Evolutionary conservation across 257 asterid genomes (phyloP).

Genomic region (Echites panduratus): DNA sequence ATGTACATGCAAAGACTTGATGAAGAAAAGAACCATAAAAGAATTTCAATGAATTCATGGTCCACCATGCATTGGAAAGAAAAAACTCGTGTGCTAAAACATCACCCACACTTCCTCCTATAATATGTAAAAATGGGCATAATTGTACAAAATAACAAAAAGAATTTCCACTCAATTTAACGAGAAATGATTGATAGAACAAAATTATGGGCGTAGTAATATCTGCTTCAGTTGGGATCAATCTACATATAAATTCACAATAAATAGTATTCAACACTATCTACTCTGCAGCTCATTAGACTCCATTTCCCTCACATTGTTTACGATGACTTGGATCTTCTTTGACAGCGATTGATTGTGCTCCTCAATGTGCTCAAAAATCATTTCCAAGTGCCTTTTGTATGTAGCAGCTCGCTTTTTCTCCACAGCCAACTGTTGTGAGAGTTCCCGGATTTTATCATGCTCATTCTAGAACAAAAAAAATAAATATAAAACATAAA

Average conservation of each 20-base stretch:
- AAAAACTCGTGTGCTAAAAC: not conserved
- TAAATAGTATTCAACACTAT: constrained; percentile 14
- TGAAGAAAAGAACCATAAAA: not conserved
- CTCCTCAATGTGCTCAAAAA: constrained; percentile 87
- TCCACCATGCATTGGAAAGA: not conserved
- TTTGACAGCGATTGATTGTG: constrained; percentile 75
- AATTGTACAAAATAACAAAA: not conserved
- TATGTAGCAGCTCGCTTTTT: constrained; percentile 83
- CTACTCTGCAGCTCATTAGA: constrained; percentile 47
- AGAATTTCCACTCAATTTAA: not conserved
- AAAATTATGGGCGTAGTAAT: not conserved
- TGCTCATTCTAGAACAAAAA: constrained; percentile 72
- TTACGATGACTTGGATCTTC: constrained; percentile 69
- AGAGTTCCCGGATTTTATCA: constrained; percentile 76
- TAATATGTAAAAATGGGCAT: not conserved
- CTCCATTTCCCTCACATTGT: constrained; percentile 74
- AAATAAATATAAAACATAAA: not conserved
- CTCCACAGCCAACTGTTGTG: constrained; percentile 86
- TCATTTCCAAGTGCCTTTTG: constrained; percentile 85
- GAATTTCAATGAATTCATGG: not conserved
- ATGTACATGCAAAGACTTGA: not conserved
- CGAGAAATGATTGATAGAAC: not conserved
- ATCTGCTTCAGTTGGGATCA: not conserved
- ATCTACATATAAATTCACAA: not conserved
- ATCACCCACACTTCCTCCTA: not conserved